These are phyloP conservation scores for Dictyostelium purpureum DNA, from an alignment of 78 protist species.

Conservation along the genomic window DNA sequence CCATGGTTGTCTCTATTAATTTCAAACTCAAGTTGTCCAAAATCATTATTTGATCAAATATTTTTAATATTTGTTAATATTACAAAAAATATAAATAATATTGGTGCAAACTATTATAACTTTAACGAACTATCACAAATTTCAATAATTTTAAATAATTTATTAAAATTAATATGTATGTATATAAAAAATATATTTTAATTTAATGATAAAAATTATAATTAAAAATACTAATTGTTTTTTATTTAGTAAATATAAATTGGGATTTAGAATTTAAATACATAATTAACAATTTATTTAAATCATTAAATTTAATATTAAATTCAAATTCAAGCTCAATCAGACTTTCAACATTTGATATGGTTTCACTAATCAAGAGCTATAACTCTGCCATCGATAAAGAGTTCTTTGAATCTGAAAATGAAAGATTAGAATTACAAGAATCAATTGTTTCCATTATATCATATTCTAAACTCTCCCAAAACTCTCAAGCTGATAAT, in stretches of 20 bases:
- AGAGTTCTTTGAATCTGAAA: too few relatives aligned
- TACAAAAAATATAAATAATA: not conserved
- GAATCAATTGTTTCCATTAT: not conserved
- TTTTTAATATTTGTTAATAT: conserved; percentile 12
- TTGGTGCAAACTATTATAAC: not conserved
- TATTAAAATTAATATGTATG: not conserved
- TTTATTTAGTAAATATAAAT: not conserved
- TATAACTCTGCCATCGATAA: not conserved
- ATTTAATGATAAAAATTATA: too few relatives aligned
- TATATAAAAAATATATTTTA: too few relatives aligned
- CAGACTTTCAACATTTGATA: not conserved
- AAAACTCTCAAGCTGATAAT: not conserved
- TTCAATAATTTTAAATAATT: not conserved
- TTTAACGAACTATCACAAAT: not conserved
- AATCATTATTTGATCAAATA: not conserved
- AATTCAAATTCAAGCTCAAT: not conserved
- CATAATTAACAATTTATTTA: not conserved
- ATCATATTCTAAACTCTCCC: not conserved
- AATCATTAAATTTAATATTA: not conserved
- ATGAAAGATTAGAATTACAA: not conserved
- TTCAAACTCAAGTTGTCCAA: conserved; percentile 34
- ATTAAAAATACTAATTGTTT: too few relatives aligned
- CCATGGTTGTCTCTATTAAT: conserved; percentile 53
- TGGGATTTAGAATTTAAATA: not conserved
- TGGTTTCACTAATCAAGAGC: not conserved